Conservation (phyloP, 129 eudicot genomes). For the Dittrichia graveolens region DNA sequence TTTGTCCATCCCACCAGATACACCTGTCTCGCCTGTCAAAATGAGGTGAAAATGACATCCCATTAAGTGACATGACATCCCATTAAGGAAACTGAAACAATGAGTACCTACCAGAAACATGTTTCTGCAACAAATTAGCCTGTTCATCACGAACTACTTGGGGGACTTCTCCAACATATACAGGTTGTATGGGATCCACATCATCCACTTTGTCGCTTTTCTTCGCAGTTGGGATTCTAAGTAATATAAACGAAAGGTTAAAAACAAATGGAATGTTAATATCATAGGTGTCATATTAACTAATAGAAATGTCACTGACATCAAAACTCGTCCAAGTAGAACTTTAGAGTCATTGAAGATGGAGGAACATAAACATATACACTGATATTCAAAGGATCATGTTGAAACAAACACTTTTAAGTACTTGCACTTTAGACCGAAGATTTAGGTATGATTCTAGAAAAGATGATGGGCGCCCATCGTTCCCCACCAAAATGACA, state of each 20-base stretch:
- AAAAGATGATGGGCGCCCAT: not conserved
- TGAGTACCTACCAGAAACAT: slow-evolving; percentile 57
- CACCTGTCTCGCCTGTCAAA: slow-evolving; percentile 57
- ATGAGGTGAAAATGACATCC: slow-evolving; percentile 15
- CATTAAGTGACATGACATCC: slow-evolving; percentile 8
- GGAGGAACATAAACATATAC: slow-evolving; percentile 8
- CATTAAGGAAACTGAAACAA: slow-evolving; percentile 17
- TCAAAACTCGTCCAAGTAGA: not conserved
- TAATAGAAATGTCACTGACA: not conserved
- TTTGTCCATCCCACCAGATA: slow-evolving; percentile 90
- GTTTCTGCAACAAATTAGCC: slow-evolving; percentile 48
- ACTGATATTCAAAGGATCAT: slow-evolving; percentile 12
- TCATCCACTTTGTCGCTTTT: slow-evolving; percentile 58
- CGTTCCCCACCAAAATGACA: not conserved
- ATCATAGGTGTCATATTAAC: slow-evolving; percentile 24
- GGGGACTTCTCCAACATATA: slow-evolving; percentile 89
- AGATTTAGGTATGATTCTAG: not conserved
- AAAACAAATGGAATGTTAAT: not conserved
- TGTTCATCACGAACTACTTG: slow-evolving; percentile 89
- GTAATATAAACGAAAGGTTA: slow-evolving; percentile 22
- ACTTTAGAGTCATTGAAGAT: slow-evolving; percentile 1
- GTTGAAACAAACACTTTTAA: not conserved
- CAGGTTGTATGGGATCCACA: slow-evolving; percentile 65
- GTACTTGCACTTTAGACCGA: slow-evolving; percentile 15
- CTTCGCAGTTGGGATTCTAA: slow-evolving; percentile 65